phyloP scores from a whole-genome alignment of 768 basidiomycete species.

The Chlorophyllum brunneum region DNA sequence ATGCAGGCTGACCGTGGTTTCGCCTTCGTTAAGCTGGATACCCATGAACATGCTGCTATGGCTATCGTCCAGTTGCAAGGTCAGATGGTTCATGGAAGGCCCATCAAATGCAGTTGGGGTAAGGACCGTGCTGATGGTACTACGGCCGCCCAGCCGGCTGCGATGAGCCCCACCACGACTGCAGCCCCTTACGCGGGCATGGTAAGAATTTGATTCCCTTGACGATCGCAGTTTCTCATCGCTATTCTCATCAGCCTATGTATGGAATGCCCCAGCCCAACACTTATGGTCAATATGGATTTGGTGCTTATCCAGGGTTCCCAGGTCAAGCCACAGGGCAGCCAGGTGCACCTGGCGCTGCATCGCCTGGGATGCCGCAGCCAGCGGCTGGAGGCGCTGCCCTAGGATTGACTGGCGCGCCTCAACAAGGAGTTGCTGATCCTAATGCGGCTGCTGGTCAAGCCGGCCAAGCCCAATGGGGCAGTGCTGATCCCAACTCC shows the following conservation, averaged over 20 bases:
- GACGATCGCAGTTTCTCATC: slow-evolving; percentile 7
- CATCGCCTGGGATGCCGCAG: slow-evolving; percentile 58
- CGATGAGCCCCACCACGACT: slow-evolving; percentile 56
- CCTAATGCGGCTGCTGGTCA: slow-evolving; percentile 50
- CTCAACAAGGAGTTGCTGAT: slow-evolving; percentile 55
- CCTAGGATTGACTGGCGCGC: slow-evolving; percentile 50
- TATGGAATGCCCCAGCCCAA: slow-evolving; percentile 86
- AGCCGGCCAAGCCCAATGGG: slow-evolving; percentile 75
- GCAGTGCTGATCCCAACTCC: slow-evolving; percentile 62
- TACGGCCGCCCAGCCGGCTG: slow-evolving; percentile 42
- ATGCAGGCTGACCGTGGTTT: slow-evolving; percentile 99
- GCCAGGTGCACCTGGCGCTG: slow-evolving; percentile 43
- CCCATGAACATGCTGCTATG: slow-evolving; percentile 97
- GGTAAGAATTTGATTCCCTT: slow-evolving; percentile 41
- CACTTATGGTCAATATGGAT: slow-evolving; percentile 77
- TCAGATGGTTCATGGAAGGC: slow-evolving; percentile 94
- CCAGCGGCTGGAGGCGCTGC: slow-evolving; percentile 51
- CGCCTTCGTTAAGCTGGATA: slow-evolving; percentile 98
- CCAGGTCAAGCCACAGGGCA: slow-evolving; percentile 53
- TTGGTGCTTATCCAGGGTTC: slow-evolving; percentile 70
- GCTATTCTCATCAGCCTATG: slow-evolving; percentile 55
- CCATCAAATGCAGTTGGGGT: slow-evolving; percentile 99
- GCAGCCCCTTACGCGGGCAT: slow-evolving; percentile 76
- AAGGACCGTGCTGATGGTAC: slow-evolving; percentile 86
- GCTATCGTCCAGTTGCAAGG: slow-evolving; percentile 97